A percentile compares a stretch with the other conserved stretches of the same genome.
Conservation (phyloP, 768 basidiomycete species). For the Tylopilus sp. region DNA sequence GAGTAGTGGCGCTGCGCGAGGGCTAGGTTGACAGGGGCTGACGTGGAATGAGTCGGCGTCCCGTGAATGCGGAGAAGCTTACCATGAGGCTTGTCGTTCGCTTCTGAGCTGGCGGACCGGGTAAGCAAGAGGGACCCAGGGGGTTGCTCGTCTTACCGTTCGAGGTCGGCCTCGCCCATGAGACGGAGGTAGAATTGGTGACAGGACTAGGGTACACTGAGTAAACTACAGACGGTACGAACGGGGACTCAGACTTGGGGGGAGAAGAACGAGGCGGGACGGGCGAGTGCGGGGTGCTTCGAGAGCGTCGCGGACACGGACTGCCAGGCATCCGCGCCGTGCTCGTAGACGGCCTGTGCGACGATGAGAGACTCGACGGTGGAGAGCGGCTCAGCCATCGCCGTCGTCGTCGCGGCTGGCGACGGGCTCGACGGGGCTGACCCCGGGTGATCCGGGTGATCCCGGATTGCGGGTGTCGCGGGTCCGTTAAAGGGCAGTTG, state of each 20-base stretch:
- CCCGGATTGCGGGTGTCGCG: constrained; percentile 8
- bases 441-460: constrained; percentile 16
- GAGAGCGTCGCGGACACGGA: constrained; percentile 61
- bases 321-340: constrained; percentile 68
- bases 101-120: constrained; percentile 40
- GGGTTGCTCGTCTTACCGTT: constrained; percentile 47
- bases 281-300: constrained; percentile 65
- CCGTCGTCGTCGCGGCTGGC: constrained; percentile 7
- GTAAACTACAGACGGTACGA: constrained; percentile 11
- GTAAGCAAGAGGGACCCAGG: background rate
- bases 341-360: constrained; percentile 83
- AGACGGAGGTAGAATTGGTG: constrained; percentile 61
- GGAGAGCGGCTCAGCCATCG: constrained; percentile 19
- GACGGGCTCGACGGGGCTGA: background rate
- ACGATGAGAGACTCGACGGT: constrained; percentile 74
- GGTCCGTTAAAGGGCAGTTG: constrained; percentile 23
- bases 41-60: constrained; percentile 3
- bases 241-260: constrained; percentile 49
- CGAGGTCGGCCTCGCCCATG: constrained; percentile 64
- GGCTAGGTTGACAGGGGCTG: constrained; percentile 62
- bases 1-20: constrained; percentile 77
- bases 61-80: constrained; percentile 4
- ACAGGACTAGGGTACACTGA: constrained; percentile 52
- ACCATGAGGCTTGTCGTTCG: constrained; percentile 54
- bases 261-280: constrained; percentile 64